These are phyloP conservation scores for Tolypocladium pustulatum DNA, from an alignment of 2,329 filamentous ascomycete genomes.

Conservation along the genomic window DNA sequence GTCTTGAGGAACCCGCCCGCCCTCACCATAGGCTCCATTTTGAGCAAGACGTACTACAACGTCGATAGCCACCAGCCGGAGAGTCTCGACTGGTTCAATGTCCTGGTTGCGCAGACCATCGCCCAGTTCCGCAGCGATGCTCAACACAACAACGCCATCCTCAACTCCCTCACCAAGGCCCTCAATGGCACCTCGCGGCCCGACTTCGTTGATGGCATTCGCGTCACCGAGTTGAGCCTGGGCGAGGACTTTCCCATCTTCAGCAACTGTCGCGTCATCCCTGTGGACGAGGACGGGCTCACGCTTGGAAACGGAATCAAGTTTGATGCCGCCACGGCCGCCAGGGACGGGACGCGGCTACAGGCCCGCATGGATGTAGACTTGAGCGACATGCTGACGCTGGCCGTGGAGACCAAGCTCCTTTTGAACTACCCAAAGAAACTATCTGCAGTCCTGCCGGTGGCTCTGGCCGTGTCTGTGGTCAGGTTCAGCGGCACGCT, in stretches of 20 bases:
- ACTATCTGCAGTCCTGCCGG: constrained; percentile 77
- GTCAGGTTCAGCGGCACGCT: constrained; percentile 92
- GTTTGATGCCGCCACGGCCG: constrained; percentile 41
- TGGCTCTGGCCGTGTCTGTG: constrained; percentile 83
- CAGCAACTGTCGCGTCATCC: constrained; percentile 93
- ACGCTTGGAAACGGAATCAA: constrained; percentile 39
- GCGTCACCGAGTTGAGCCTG: constrained; percentile 83
- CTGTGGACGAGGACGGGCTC: constrained; percentile 70
- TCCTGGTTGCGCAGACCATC: constrained; percentile 90
- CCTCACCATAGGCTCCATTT: constrained; percentile 84
- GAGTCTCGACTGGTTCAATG: constrained; percentile 97
- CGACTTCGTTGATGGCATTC: constrained; percentile 87
- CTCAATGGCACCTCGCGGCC: constrained; percentile 82
- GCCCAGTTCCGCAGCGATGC: constrained; percentile 91
- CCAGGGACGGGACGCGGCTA: constrained; percentile 59
- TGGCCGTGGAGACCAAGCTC: constrained; percentile 89
- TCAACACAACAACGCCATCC: constrained; percentile 80
- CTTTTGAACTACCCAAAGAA: constrained; percentile 92
- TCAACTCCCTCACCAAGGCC: constrained; percentile 72
- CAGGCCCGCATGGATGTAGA: constrained; percentile 97
- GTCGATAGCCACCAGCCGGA: constrained; percentile 92
- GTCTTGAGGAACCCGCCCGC: constrained; percentile 63
- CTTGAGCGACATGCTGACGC: constrained; percentile 86
- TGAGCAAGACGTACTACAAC: constrained; percentile 97
- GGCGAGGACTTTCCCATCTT: constrained; percentile 98